Conservation (phyloP, 1,284 basidiomycete species). For the Agaricales sp. region DNA sequence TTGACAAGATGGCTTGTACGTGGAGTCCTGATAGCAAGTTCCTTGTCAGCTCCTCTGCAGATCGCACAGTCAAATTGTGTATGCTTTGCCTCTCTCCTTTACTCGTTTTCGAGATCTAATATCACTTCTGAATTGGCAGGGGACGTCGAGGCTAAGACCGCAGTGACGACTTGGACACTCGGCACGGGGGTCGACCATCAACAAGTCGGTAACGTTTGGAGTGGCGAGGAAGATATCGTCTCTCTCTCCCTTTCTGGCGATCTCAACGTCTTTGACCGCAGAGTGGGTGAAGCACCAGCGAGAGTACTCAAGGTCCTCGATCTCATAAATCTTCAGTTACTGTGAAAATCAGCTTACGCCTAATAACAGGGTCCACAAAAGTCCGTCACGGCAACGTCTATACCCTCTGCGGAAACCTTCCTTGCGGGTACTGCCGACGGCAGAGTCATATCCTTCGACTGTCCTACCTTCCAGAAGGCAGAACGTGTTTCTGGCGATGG, state of each 20-base stretch:
- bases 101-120: constrained; percentile 1
- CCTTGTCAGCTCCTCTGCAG: constrained; percentile 79
- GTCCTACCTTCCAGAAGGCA: constrained; percentile 31
- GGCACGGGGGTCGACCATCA: constrained; percentile 65
- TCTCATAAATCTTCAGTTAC: neutral
- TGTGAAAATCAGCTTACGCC: neutral
- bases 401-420: constrained; percentile 50
- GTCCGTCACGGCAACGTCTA: constrained; percentile 58
- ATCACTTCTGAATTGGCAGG: constrained; percentile 29
- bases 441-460: constrained; percentile 57
- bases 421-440: constrained; percentile 82
- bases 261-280: constrained; percentile 78
- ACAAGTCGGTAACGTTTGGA: constrained; percentile 88
- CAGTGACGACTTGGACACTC: constrained; percentile 58
- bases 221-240: constrained; percentile 61
- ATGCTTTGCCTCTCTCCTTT: constrained; percentile 17
- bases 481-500: constrained; percentile 47
- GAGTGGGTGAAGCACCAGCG: constrained; percentile 48
- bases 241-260: constrained; percentile 82
- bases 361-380: constrained; percentile 64
- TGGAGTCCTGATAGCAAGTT: constrained; percentile 72
- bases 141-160: constrained; percentile 70
- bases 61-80: constrained; percentile 86
- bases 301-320: constrained; percentile 47
- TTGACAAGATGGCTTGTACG: constrained; percentile 57